Conservation (phyloP, 306 rosid species). For the Casuarina cunninghamiana region DNA sequence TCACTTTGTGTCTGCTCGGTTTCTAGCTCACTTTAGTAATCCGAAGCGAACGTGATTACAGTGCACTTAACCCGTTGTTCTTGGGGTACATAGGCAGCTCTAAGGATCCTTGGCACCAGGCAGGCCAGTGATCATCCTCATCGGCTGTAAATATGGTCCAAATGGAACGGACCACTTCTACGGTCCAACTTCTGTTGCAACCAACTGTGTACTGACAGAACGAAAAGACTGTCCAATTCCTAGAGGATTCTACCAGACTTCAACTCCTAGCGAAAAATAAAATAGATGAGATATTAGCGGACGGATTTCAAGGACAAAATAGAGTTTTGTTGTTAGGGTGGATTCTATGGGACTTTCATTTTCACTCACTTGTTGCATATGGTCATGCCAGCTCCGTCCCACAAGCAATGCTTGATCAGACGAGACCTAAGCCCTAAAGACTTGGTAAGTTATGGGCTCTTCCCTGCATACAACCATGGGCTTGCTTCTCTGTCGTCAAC, state of each 20-base stretch:
- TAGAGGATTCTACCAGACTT: neutral
- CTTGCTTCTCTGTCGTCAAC: constrained; percentile 33
- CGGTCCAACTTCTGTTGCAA: constrained; percentile 26
- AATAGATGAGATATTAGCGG: neutral
- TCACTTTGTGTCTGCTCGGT: no score
- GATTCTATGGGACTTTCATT: neutral
- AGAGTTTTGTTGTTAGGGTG: neutral
- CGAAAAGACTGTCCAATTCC: constrained; percentile 12
- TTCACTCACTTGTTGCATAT: constrained; percentile 5
- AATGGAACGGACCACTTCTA: constrained; percentile 36
- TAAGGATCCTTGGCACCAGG: no score
- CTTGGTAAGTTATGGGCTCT: constrained; percentile 21
- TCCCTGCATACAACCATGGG: neutral
- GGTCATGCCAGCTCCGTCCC: constrained; percentile 25
- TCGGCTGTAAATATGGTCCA: constrained; percentile 46
- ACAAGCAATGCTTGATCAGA: no score
- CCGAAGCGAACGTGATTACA: no score
- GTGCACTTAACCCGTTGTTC: no score
- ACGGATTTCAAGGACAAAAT: neutral
- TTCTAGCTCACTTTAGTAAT: no score
- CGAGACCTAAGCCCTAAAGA: neutral
- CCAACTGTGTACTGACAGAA: constrained; percentile 21
- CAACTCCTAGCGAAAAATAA: neutral
- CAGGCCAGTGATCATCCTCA: constrained; percentile 24
- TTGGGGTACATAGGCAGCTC: no score